Evolutionary conservation across 768 basidiomycete species (phyloP).

Genomic region (Serendipita indica): DNA sequence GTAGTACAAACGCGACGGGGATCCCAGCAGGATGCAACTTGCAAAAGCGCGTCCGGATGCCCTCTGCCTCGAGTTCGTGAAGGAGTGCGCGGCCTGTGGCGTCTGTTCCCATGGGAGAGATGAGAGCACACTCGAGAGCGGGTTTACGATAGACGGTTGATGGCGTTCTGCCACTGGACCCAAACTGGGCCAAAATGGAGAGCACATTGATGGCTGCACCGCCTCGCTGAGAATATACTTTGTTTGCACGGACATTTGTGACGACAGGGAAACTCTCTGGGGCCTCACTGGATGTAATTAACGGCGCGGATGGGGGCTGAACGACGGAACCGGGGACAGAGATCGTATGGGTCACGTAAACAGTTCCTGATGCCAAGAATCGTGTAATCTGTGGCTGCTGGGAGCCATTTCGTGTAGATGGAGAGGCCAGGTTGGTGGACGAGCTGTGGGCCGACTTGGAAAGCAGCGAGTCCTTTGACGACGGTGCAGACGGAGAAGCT

Average conservation of each 20-base stretch:
- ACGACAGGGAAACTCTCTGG: conserved; percentile 35
- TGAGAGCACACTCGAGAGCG: conserved; percentile 45
- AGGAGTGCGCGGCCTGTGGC: conserved; percentile 51
- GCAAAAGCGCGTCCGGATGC: conserved; percentile 57
- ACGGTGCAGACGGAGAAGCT: neutral
- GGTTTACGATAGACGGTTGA: neutral
- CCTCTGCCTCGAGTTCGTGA: conserved; percentile 47
- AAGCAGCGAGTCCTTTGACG: neutral
- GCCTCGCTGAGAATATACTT: conserved; percentile 50
- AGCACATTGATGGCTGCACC: conserved; percentile 60
- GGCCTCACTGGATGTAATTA: neutral
- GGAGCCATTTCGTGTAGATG: neutral
- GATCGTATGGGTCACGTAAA: conserved; percentile 65
- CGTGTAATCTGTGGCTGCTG: conserved; percentile 22
- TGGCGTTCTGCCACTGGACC: neutral
- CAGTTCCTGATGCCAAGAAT: conserved; percentile 63
- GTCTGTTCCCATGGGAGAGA: conserved; percentile 61
- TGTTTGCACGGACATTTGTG: conserved; percentile 51
- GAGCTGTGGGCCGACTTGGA: neutral
- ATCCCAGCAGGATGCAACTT: conserved; percentile 63
- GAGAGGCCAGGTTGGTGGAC: neutral
- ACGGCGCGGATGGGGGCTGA: neutral
- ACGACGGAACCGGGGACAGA: conserved; percentile 31
- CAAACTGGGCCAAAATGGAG: conserved; percentile 57
- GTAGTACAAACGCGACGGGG: conserved; percentile 68